Evolutionary conservation across 768 basidiomycete genomes (phyloP), one percentile per base, ranked within the genome.

Genomic region (Cyclocybe cylindracea): DNA sequence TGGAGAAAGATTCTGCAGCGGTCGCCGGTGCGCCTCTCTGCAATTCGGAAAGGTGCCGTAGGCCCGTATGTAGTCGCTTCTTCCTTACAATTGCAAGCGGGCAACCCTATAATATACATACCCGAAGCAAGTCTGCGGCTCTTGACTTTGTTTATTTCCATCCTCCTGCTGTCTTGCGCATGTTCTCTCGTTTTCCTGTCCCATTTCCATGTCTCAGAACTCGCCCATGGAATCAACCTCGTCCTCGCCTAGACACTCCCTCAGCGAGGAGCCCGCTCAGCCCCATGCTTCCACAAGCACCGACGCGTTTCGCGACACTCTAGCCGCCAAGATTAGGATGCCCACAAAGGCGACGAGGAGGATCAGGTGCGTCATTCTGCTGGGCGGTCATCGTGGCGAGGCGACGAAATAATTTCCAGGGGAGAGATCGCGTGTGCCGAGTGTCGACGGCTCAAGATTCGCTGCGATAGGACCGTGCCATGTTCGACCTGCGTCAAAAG

Each of bases 401-500:
- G 29, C 35, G 10, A 38, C 45, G 19, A 39, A 43, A 56, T 32
- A 37, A 39, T 42, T 38, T 19, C 9, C 39, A 73, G 73, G 43
- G 73, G 75, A 14, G 73, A 76, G 50, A 75, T 76, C 33, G 73
- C 74, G 4, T 77, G 74, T 53, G 71, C 75, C 24, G 74, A 76
- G 51, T 77, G 77, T 54, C 68, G 74, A 14, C 62, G 76, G 48
- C 63, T 78, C 13, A 78, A 77, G 60, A 73, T 76, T 53, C 65
- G 66, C 18, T 74, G 72, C 48, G 71, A 72, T 59, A 70, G 61
- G 46, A 68, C 57, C 3, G 62, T 78, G 7, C 74, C 78, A 16
- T 78, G 76, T 51, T 72, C 78, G 11, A 78, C 81, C 34, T 82
- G 79, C 51, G 68, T 79, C 11, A 79, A 77, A 58, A 71, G 79